These are phyloP conservation scores for Fimicolochytrium jonesii DNA, from an alignment of 192 early-diverging fungal genomes.

Conservation along the genomic window DNA sequence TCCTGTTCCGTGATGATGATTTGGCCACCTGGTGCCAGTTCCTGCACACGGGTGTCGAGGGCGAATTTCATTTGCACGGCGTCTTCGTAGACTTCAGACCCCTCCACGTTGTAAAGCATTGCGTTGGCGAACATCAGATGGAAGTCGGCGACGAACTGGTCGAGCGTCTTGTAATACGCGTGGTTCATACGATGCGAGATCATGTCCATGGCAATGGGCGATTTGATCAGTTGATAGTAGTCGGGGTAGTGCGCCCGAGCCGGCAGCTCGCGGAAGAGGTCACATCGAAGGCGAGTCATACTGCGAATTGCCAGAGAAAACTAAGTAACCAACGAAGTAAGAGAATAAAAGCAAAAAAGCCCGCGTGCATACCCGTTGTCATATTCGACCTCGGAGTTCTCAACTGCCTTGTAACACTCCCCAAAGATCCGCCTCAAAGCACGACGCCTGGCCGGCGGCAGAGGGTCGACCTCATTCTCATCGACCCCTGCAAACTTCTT, in stretches of 20 bases:
- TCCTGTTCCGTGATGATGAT: conserved; percentile 8
- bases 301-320: not conserved
- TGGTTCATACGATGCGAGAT: conserved; percentile 74
- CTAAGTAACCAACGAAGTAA: not conserved
- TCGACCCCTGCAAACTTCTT: conserved; percentile 37
- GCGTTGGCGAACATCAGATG: conserved; percentile 90
- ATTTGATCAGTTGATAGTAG: conserved; percentile 85
- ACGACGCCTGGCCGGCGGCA: conserved; percentile 47
- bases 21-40: conserved; percentile 22
- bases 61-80: conserved; percentile 56
- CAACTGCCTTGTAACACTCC: conserved; percentile 57
- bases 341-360: not conserved
- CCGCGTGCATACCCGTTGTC: conserved; percentile 26
- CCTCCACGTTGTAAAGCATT: conserved; percentile 85
- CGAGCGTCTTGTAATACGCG: conserved; percentile 53
- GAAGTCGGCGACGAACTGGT: conserved; percentile 74
- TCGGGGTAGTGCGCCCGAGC: conserved; percentile 71
- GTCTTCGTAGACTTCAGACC: conserved; percentile 87
- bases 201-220: conserved; percentile 85
- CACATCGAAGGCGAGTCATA: conserved; percentile 28
- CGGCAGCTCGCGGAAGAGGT: conserved; percentile 76
- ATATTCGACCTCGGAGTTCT: conserved; percentile 42
- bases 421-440: conserved; percentile 57
- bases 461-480: conserved; percentile 44
- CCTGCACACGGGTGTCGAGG: conserved; percentile 13